Percentiles rank a stretch among this genome's conserved stretches.
These are phyloP conservation scores for Datura wrightii DNA, from an alignment of 257 asterid genomes.

Conservation along the genomic window DNA sequence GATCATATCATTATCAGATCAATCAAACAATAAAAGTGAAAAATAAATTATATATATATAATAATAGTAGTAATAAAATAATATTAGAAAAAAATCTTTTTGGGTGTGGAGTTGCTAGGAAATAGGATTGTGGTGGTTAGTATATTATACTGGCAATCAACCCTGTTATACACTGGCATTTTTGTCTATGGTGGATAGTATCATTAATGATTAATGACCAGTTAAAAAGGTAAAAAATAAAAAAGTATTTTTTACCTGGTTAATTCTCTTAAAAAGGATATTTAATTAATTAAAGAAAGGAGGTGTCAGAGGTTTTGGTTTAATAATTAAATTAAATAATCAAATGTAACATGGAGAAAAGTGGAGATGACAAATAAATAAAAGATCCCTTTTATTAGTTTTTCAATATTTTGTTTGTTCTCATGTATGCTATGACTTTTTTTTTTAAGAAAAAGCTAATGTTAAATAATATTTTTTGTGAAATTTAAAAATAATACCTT, in stretches of 20 bases:
- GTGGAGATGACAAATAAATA: conserved; percentile 16
- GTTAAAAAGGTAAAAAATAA: not conserved
- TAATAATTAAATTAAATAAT: not conserved
- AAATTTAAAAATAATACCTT: not conserved
- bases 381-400: not conserved
- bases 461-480: too few species aligned
- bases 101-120: not conserved
- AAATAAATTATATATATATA: not conserved
- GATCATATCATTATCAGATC: not conserved
- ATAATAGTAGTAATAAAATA: not conserved
- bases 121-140: conserved; percentile 18
- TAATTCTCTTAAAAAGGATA: not conserved
- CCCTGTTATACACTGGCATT: conserved; percentile 16
- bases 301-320: not conserved
- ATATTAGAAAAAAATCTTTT: not conserved
- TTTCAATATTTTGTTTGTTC: not conserved
- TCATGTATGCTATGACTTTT: not conserved
- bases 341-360: conserved; percentile 25
- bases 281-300: conserved; percentile 9
- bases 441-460: too few species aligned
- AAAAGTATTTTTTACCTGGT: not conserved
- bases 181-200: not conserved
- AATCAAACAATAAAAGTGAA: not conserved
- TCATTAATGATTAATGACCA: conserved; percentile 15
- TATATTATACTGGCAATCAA: not conserved